A percentile compares a stretch with the other conserved stretches of the same genome.
These are phyloP conservation scores for Pseudopyricularia cyperi DNA, from an alignment of 2,329 filamentous ascomycete genomes.

Conservation along the genomic window DNA sequence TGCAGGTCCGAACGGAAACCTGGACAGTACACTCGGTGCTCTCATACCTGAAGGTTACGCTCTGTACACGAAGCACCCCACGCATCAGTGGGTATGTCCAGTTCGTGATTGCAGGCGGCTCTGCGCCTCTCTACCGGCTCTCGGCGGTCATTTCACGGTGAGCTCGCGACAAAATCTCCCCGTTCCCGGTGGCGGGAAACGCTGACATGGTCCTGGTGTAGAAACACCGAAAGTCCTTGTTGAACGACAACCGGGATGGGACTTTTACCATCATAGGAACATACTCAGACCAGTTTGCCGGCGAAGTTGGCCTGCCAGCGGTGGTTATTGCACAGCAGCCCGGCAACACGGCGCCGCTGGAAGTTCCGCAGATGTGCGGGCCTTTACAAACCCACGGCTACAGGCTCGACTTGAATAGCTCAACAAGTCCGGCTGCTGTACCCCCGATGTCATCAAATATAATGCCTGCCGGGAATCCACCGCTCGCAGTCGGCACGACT, in stretches of 20 bases:
- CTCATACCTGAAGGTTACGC: slow-evolving; percentile 6
- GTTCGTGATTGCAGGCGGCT: slow-evolving; percentile 5
- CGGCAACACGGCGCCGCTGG: background rate
- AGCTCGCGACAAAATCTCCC: background rate
- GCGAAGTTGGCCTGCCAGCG: background rate
- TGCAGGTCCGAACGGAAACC: background rate
- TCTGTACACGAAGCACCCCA: background rate
- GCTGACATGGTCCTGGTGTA: background rate
- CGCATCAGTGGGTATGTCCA: slow-evolving; percentile 6
- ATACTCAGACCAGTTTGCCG: background rate
- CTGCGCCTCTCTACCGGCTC: background rate
- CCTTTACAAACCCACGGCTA: background rate
- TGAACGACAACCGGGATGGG: slow-evolving; percentile 7
- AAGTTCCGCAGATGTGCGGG: background rate
- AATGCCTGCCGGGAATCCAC: too few species aligned
- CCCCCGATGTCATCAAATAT: too few species aligned
- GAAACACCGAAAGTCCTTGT: background rate
- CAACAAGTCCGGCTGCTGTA: too few species aligned
- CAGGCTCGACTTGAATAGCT: background rate
- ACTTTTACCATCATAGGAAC: slow-evolving; percentile 1
- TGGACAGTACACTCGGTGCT: background rate
- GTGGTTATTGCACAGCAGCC: slow-evolving; percentile 4
- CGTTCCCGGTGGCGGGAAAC: background rate
- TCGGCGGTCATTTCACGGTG: slow-evolving; percentile 5
- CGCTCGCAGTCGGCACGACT: background rate